phyloP scores from a whole-genome alignment of 805 yeast species.

The Groenewaldozyma tartarivorans region DNA sequence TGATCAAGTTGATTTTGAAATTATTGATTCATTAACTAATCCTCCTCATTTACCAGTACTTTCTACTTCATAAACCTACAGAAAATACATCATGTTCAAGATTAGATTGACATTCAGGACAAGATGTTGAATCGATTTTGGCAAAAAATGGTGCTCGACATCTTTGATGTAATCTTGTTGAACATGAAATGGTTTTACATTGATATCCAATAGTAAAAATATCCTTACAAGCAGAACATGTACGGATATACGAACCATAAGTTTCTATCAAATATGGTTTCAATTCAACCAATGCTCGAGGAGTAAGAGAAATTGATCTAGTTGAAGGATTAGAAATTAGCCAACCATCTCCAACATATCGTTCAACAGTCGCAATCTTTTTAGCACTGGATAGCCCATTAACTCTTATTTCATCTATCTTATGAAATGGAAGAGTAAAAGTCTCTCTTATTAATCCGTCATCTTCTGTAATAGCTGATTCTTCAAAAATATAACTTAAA shows the following conservation, averaged over 20 bases:
- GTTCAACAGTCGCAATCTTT: not conserved
- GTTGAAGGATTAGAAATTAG: slow-evolving; percentile 27
- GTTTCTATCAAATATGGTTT: slow-evolving; percentile 33
- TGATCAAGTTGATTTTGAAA: slow-evolving; percentile 62
- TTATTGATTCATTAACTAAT: slow-evolving; percentile 6
- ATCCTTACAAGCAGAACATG: slow-evolving; percentile 44
- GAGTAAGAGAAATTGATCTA: slow-evolving; percentile 24
- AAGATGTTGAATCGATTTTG: slow-evolving; percentile 5
- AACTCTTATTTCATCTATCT: not conserved
- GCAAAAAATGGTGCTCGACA: slow-evolving; percentile 30
- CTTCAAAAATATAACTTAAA: slow-evolving; percentile 30
- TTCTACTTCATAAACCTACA: slow-evolving; percentile 2
- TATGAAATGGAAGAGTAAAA: not conserved
- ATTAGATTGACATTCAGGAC: slow-evolving; percentile 9
- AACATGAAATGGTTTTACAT: slow-evolving; percentile 30
- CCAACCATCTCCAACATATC: slow-evolving; percentile 43
- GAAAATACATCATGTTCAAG: not conserved
- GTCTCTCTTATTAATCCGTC: not conserved
- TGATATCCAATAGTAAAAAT: slow-evolving; percentile 45
- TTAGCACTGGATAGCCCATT: not conserved
- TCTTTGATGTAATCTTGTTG: slow-evolving; percentile 37
- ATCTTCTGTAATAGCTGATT: slow-evolving; percentile 17
- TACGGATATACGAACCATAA: slow-evolving; percentile 31
- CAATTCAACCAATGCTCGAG: slow-evolving; percentile 40
- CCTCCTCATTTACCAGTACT: not conserved